These are phyloP conservation scores for Pestalotiopsis sp. DNA, from an alignment of 2,329 filamentous ascomycete species.

Conservation along the genomic window DNA sequence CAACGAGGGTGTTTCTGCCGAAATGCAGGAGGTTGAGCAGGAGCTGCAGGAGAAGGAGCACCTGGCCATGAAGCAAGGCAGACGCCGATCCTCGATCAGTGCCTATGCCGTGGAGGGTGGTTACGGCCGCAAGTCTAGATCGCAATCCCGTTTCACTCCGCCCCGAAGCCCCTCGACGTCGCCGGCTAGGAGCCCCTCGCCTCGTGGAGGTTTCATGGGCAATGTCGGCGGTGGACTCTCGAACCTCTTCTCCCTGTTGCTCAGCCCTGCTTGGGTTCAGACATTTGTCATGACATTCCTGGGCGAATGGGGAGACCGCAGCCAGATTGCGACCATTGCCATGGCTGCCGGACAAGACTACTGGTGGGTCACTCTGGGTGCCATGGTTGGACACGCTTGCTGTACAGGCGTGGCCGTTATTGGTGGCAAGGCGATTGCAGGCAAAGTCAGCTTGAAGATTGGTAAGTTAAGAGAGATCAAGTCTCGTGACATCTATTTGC, in stretches of 20 bases:
- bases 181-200: constrained; percentile 61
- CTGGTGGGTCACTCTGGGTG: constrained; percentile 96
- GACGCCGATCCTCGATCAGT: constrained; percentile 67
- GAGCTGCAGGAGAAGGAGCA: constrained; percentile 94
- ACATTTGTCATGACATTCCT: constrained; percentile 99
- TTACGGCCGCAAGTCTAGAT: constrained; percentile 69
- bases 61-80: constrained; percentile 63
- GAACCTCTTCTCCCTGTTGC: constrained; percentile 83
- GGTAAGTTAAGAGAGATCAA: constrained; percentile 64
- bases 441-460: constrained; percentile 90
- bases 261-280: constrained; percentile 97
- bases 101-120: constrained; percentile 82
- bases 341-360: constrained; percentile 99
- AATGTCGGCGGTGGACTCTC: constrained; percentile 57
- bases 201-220: constrained; percentile 34
- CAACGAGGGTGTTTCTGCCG: constrained; percentile 88
- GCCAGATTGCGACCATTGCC: constrained; percentile 96
- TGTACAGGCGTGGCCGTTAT: constrained; percentile 92
- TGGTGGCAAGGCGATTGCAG: constrained; percentile 88
- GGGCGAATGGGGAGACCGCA: constrained; percentile 96
- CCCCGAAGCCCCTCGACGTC: constrained; percentile 80
- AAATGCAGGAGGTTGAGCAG: constrained; percentile 96
- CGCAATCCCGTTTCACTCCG: constrained; percentile 74
- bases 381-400: constrained; percentile 79
- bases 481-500: background rate